Base-by-base conservation (phyloP, 2,329 filamentous ascomycete genomes). In the Decorospora gaudefroyi region DNA sequence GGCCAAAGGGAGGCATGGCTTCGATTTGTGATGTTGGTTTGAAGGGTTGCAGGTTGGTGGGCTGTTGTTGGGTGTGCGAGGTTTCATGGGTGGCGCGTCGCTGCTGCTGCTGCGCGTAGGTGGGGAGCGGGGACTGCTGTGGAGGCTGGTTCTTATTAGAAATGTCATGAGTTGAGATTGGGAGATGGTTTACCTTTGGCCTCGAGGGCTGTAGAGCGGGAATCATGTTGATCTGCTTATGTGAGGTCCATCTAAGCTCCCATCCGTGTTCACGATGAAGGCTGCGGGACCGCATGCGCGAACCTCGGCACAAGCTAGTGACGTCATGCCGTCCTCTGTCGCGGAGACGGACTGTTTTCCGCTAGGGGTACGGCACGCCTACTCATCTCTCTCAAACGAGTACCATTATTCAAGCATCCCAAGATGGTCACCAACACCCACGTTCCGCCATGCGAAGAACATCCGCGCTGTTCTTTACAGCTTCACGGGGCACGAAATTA, bases 21-120 rank as follows among this genome's bases (percentile, higher is more conserved):
- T 79, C 74, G 12, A 78, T 69, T 44, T 79, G 76, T n/a, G 55
- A 73, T 32, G 63, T 61, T 21, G 74, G 72, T 30, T 43, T 61
- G 30, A n/a, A 19, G 15, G 15, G 23, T 12, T 8, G 19, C n/a
- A 11, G 15, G 21, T 15, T 29, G 26, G 23, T 35, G 17, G 27
- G n/a, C 33, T 41, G 23, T 32, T 42, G 36, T 28, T 26, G 27
- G 13, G 37, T 15, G n/a, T 51, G 57, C n/a, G 45, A 37, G 19
- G 42, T 22, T 25, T 49, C 38, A 36, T 67, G 62, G 7, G 38
- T 34, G 2, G 51, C 39, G 50, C 62, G 64, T 30, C 48, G 54
- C 28, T 65, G 61, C 49, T 65, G 61, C 49, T 68, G 63, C 29
- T 61, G 47, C 28, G 50, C 35, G 46, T 45, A 51, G 21, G 50